Percentiles rank a stretch among this genome's conserved stretches.
These are phyloP conservation scores for Rhododendron henanense DNA, from an alignment of 148 eudicot species.

Conservation along the genomic window DNA sequence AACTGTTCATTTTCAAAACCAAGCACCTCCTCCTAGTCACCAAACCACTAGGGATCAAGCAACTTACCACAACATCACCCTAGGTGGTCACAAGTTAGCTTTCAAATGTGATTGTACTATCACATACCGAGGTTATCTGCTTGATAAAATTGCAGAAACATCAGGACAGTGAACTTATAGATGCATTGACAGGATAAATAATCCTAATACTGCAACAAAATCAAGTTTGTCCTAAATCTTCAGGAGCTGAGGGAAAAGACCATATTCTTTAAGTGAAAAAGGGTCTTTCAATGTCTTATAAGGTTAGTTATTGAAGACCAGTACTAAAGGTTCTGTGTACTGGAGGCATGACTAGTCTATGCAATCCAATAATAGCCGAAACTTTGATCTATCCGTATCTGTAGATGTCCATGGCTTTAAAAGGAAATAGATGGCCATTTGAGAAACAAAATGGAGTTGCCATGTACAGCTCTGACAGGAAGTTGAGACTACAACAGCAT, in stretches of 20 bases:
- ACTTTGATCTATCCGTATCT: neutral
- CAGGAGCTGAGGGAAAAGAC: neutral
- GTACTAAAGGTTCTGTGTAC: neutral
- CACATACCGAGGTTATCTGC: neutral
- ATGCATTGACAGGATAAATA: neutral
- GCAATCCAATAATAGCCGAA: neutral
- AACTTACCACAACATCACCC: neutral
- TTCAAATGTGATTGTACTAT: neutral
- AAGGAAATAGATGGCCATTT: neutral
- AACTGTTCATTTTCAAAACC: neutral
- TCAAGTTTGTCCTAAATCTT: neutral
- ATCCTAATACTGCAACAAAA: neutral
- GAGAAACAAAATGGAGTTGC: constrained; percentile 7
- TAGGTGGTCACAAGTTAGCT: neutral
- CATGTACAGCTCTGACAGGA: neutral
- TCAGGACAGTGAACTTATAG: constrained; percentile 1
- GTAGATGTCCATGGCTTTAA: neutral
- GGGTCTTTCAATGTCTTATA: neutral
- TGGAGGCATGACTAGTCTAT: constrained; percentile 1
- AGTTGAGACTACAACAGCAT: neutral
- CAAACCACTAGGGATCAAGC: neutral
- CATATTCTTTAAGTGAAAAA: neutral
- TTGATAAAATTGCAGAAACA: neutral
- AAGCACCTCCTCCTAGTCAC: neutral
- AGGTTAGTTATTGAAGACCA: neutral